Percentiles rank a stretch among this genome's conserved stretches.
Conservation (phyloP, 768 basidiomycete genomes). For the Leucogyrophana mollusca region DNA sequence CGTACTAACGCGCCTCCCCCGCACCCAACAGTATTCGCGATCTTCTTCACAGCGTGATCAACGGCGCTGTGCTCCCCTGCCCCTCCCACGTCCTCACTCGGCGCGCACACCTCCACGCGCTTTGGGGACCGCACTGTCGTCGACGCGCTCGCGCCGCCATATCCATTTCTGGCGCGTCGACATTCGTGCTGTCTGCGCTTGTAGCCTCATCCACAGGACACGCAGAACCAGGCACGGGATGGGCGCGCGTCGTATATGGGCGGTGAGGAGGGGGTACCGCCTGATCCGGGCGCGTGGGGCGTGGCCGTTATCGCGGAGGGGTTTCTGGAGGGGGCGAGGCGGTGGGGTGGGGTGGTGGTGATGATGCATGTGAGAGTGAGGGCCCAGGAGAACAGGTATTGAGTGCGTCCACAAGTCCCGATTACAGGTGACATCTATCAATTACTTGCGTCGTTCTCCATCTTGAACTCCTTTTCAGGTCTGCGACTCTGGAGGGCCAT, state of each 20-base stretch:
- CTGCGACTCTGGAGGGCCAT: too few relatives aligned
- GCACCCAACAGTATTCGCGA: slow-evolving; percentile 34
- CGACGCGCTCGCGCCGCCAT: slow-evolving; percentile 51
- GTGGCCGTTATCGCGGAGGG: slow-evolving; percentile 40
- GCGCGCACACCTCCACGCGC: slow-evolving; percentile 45
- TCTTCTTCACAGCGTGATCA: slow-evolving; percentile 36
- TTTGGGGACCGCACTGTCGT: slow-evolving; percentile 52
- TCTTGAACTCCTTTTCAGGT: too few relatives aligned
- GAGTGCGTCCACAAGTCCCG: too few relatives aligned
- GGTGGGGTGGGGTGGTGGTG: neutral
- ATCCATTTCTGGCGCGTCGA: slow-evolving; percentile 28
- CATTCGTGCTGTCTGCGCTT: neutral
- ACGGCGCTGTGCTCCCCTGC: slow-evolving; percentile 2
- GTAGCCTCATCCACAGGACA: slow-evolving; percentile 13
- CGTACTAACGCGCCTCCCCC: too few relatives aligned
- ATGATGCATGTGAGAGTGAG: too few relatives aligned
- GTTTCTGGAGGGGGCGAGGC: slow-evolving; percentile 18
- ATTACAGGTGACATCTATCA: too few relatives aligned
- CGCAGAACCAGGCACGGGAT: slow-evolving; percentile 40
- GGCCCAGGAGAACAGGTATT: too few relatives aligned
- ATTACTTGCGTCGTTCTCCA: too few relatives aligned
- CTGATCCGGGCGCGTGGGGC: slow-evolving; percentile 58
- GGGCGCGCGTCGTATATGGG: slow-evolving; percentile 49
- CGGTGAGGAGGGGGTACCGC: slow-evolving; percentile 28
- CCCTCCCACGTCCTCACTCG: slow-evolving; percentile 12